phyloP scores from a whole-genome alignment of 2,329 filamentous ascomycete genomes.

The Alternaria arbusti region DNA sequence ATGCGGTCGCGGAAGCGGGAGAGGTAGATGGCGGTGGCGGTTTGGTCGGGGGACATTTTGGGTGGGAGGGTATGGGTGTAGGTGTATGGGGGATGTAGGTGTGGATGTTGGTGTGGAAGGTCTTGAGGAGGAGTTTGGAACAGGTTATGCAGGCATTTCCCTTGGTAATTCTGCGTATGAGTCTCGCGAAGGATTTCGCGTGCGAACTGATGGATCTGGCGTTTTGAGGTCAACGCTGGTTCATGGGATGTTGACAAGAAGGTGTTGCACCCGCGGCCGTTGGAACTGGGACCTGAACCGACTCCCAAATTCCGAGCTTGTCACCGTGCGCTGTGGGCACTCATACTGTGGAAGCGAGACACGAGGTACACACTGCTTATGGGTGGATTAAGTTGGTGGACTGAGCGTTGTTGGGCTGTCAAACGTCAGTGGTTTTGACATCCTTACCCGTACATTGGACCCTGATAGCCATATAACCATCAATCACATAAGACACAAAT shows the following conservation, averaged over 20 bases:
- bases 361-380: not conserved
- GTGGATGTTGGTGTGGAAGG: no score
- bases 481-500: not conserved
- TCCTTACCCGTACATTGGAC: not conserved
- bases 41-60: not conserved
- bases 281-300: not conserved
- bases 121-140: not conserved
- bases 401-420: not conserved
- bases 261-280: not conserved
- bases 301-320: not conserved
- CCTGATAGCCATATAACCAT: not conserved
- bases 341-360: not conserved
- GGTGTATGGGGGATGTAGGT: no score
- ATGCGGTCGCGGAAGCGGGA: not conserved
- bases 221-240: not conserved
- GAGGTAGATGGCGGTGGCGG: not conserved
- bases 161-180: not conserved
- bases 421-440: conserved; percentile 1
- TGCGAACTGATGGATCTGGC: not conserved
- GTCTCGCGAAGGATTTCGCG: not conserved
- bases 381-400: not conserved
- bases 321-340: not conserved
- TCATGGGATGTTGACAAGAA: not conserved
- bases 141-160: not conserved
- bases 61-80: not conserved